Evolutionary conservation across 495 filamentous ascomycete genomes (phyloP).

Genomic region (Xylaria bambusicola): DNA sequence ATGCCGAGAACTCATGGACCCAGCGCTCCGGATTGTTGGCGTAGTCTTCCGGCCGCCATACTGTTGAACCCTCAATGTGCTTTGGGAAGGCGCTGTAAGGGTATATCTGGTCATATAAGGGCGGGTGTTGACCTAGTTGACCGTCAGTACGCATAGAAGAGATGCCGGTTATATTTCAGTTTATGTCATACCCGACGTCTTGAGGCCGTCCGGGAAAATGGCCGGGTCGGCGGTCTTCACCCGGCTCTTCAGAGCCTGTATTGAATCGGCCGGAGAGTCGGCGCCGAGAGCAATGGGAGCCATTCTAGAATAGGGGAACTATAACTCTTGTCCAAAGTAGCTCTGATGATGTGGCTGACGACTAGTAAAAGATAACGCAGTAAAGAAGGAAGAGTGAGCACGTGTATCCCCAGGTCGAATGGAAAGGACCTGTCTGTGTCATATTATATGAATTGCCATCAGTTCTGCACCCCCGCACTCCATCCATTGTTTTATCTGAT

Average conservation of each 20-base stretch:
- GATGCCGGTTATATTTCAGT: too few relatives aligned
- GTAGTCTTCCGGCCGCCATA: constrained; percentile 78
- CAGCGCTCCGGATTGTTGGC: constrained; percentile 68
- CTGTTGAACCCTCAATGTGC: constrained; percentile 70
- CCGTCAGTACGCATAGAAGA: constrained; percentile 15
- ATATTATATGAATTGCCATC: not conserved
- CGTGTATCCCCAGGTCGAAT: constrained; percentile 1
- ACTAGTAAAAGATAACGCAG: not conserved
- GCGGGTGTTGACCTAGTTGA: constrained; percentile 68
- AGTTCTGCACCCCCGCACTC: not conserved
- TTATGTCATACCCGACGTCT: constrained; percentile 36
- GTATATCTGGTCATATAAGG: constrained; percentile 63
- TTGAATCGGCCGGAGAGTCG: constrained; percentile 18
- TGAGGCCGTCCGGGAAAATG: constrained; percentile 59
- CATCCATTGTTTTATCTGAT: constrained; percentile 16
- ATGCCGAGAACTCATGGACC: constrained; percentile 68
- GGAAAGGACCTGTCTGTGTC: not conserved
- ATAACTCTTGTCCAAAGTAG: not conserved
- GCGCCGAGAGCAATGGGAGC: constrained; percentile 30
- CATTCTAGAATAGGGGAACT: constrained; percentile 16
- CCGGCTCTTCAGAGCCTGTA: constrained; percentile 26
- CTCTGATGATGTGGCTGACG: not conserved
- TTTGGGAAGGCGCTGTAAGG: constrained; percentile 76
- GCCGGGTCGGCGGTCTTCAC: constrained; percentile 23
- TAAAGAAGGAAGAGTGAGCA: constrained; percentile 5